These are phyloP conservation scores for Stachybotrys elegans DNA, from an alignment of 2,329 filamentous ascomycete genomes.

Conservation along the genomic window DNA sequence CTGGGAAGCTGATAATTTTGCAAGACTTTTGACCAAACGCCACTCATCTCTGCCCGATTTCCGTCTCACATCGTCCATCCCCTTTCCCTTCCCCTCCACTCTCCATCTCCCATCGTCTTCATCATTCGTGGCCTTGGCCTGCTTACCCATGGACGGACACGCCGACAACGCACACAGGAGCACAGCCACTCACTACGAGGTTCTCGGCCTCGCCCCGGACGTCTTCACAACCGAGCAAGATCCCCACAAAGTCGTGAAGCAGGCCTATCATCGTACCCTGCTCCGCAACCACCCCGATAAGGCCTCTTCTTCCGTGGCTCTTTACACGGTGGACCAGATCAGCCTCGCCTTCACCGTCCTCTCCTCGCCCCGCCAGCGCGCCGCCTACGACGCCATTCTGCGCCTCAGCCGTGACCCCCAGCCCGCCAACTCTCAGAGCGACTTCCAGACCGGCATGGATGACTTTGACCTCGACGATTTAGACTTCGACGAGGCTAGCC, in stretches of 20 bases:
- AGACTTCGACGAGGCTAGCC: conserved; percentile 40
- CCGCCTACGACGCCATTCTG: conserved; percentile 50
- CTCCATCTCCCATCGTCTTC: neutral
- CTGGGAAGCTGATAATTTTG: no score
- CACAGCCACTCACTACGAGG: conserved; percentile 52
- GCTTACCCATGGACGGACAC: no score
- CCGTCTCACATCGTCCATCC: no score
- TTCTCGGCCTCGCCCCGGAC: conserved; percentile 50
- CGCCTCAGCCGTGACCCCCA: conserved; percentile 24
- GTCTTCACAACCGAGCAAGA: conserved; percentile 39
- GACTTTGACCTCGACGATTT: conserved; percentile 62
- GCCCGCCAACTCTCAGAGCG: conserved; percentile 14
- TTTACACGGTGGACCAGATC: conserved; percentile 59
- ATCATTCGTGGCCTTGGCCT: neutral
- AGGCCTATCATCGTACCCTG: conserved; percentile 60
- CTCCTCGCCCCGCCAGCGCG: conserved; percentile 41
- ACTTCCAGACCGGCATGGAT: conserved; percentile 56
- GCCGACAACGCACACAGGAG: no score
- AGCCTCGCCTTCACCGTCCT: conserved; percentile 53
- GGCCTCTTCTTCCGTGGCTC: conserved; percentile 12
- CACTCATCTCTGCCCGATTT: no score
- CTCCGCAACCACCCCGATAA: conserved; percentile 65
- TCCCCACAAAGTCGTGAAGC: conserved; percentile 47
- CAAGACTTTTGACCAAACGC: no score
- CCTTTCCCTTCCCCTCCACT: neutral